Evolutionary conservation across 306 rosid species (phyloP).

Genomic region (Comarum palustre): DNA sequence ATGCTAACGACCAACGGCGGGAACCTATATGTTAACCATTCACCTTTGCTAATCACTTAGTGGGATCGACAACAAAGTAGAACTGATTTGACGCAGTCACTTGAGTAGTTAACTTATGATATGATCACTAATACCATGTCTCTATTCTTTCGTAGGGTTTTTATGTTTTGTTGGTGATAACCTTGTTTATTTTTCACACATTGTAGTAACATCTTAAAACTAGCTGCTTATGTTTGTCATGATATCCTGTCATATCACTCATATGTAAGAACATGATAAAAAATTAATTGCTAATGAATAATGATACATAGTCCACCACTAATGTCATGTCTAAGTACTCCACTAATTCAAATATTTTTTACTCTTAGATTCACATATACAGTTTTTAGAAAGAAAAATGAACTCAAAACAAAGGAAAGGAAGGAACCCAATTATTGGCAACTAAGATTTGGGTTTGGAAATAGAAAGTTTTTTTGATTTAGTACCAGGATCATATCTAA

Average conservation of each 20-base stretch:
- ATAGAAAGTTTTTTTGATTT: too few species aligned
- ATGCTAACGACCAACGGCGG: not conserved
- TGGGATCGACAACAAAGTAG: constrained; percentile 8
- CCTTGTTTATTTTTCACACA: too few species aligned
- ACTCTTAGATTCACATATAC: too few species aligned
- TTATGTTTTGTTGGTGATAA: not conserved
- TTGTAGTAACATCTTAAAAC: too few species aligned
- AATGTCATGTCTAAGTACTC: not conserved
- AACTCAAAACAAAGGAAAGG: too few species aligned
- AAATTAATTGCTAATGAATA: not conserved
- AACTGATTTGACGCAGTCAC: constrained; percentile 2
- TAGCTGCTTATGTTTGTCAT: not conserved
- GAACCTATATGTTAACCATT: not conserved
- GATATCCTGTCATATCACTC: too few species aligned
- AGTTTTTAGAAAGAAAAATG: too few species aligned
- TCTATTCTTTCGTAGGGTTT: not conserved
- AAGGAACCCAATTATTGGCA: too few species aligned
- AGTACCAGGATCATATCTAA: too few species aligned
- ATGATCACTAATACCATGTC: not conserved
- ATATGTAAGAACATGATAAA: not conserved
- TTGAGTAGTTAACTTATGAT: not conserved
- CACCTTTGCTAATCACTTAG: constrained; percentile 7
- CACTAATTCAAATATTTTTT: too few species aligned
- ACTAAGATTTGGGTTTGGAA: too few species aligned
- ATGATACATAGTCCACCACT: not conserved